Conservation (phyloP, 2,329 filamentous ascomycete species). For the Neofusicoccum kwambonambiense region DNA sequence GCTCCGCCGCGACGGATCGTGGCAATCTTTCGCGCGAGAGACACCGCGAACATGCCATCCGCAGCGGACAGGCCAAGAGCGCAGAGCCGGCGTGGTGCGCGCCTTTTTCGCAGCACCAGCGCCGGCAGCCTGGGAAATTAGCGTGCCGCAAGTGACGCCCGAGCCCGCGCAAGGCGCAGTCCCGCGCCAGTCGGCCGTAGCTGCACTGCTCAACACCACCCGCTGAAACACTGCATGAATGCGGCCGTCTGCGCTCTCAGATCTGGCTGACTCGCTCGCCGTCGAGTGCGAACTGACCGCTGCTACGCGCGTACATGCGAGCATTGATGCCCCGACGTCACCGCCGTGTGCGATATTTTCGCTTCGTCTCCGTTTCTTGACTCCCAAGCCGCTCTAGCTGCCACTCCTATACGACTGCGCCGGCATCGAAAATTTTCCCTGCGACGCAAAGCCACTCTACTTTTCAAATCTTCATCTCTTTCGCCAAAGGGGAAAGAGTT, state of each 20-base stretch:
- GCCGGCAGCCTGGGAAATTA: background rate
- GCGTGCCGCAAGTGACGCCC: background rate
- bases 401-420: background rate
- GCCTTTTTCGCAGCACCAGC: background rate
- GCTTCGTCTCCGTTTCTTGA: background rate
- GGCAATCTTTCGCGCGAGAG: background rate
- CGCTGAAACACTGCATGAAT: background rate
- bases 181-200: background rate
- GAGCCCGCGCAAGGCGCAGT: no score
- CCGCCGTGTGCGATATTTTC: background rate
- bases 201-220: background rate
- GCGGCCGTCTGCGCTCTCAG: background rate
- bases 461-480: background rate
- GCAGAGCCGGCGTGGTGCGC: background rate
- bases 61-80: background rate
- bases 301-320: background rate
- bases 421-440: background rate
- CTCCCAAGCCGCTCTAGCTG: background rate
- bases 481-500: background rate
- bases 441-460: background rate
- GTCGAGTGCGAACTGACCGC: background rate
- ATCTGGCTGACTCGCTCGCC: background rate
- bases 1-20: background rate
- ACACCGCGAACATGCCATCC: background rate
- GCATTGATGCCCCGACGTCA: background rate